phyloP scores from a whole-genome alignment of 345 rosid genomes.

The Boechera divaricarpa region DNA sequence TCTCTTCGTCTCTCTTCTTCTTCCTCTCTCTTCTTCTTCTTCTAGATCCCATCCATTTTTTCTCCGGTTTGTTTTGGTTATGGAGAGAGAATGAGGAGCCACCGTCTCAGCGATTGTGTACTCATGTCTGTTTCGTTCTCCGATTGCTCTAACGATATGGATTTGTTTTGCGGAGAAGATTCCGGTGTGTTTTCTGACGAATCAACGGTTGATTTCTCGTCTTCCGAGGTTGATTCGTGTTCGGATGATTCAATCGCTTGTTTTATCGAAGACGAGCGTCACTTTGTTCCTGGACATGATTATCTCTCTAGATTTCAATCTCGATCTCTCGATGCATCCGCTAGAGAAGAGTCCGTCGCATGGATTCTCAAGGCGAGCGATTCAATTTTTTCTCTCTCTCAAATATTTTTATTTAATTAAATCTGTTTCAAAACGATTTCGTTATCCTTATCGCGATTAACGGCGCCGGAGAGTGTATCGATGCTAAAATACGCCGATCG shows the following conservation, averaged over 20 bases:
- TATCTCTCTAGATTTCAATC: constrained; percentile 74
- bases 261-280: constrained; percentile 70
- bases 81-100: constrained; percentile 53
- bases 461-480: not conserved
- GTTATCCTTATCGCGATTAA: no score
- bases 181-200: constrained; percentile 70
- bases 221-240: constrained; percentile 69
- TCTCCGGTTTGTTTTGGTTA: constrained; percentile 27
- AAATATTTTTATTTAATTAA: no score
- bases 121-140: constrained; percentile 55
- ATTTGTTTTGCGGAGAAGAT: constrained; percentile 83
- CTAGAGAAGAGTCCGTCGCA: constrained; percentile 86
- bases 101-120: constrained; percentile 17
- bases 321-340: constrained; percentile 78
- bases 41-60: constrained; percentile 24
- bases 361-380: constrained; percentile 90
- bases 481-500: constrained; percentile 31
- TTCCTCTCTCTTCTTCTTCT: not conserved
- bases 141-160: constrained; percentile 44
- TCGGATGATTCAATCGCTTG: constrained; percentile 72
- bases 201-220: constrained; percentile 50
- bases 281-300: constrained; percentile 90
- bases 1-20: not conserved
- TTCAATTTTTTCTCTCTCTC: not conserved
- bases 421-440: not conserved